Conservation (phyloP, 2,329 filamentous ascomycete genomes). For the Beauveria bassiana region DNA sequence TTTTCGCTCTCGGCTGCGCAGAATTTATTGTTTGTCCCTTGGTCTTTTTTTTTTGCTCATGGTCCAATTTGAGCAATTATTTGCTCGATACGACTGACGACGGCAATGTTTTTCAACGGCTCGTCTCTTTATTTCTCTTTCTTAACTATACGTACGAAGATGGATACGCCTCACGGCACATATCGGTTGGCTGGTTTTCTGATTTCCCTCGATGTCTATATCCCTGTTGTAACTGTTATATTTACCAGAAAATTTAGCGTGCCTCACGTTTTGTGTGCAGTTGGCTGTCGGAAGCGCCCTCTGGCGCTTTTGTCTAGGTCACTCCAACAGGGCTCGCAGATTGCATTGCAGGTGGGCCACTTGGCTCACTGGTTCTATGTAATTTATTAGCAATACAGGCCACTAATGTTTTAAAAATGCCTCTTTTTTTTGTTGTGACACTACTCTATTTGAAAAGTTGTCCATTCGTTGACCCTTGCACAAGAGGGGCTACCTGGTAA, state of each 20-base stretch:
- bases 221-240: slow-evolving; percentile 1
- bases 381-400: slow-evolving; percentile 9
- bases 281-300: neutral
- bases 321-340: neutral
- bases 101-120: neutral
- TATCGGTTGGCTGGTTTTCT: slow-evolving; percentile 10
- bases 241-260: neutral
- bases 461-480: neutral
- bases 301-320: neutral
- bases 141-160: slow-evolving; percentile 25
- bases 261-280: neutral
- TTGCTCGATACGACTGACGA: neutral
- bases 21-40: slow-evolving; percentile 14
- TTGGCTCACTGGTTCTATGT: neutral
- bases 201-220: slow-evolving; percentile 2
- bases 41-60: slow-evolving; percentile 11
- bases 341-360: neutral
- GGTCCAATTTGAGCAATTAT: neutral
- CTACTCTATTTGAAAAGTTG: neutral
- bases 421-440: neutral
- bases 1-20: slow-evolving; percentile 6
- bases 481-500: neutral
- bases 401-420: neutral
- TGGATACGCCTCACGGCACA: slow-evolving; percentile 32
- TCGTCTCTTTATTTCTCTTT: neutral